These are phyloP conservation scores for Sanghuangporus baumii DNA, from an alignment of 1,284 basidiomycete species.

Conservation along the genomic window DNA sequence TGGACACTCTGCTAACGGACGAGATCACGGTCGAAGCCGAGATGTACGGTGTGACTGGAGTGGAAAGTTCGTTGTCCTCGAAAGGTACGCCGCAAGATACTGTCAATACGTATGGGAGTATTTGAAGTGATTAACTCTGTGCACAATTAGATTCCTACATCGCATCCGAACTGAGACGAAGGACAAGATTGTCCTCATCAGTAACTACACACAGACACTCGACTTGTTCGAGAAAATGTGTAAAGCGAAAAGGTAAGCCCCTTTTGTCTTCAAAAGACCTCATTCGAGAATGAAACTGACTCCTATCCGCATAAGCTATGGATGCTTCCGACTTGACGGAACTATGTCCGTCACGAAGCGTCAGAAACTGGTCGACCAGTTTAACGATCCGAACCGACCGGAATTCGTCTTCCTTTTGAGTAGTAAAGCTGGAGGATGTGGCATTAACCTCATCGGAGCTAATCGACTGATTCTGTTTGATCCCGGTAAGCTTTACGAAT, in stretches of 20 bases:
- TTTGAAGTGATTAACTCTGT: conserved; percentile 3
- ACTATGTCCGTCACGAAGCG: conserved; percentile 92
- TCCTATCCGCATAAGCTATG: conserved; percentile 56
- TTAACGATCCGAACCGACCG: conserved; percentile 93
- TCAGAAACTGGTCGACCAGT: conserved; percentile 95
- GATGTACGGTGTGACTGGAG: conserved; percentile 74
- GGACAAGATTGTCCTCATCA: conserved; percentile 98
- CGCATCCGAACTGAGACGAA: conserved; percentile 76
- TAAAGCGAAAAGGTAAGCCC: conserved; percentile 69
- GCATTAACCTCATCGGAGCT: conserved; percentile 97
- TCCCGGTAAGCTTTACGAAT: conserved; percentile 56
- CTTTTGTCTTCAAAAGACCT: background rate
- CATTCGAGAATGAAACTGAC: background rate
- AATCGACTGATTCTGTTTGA: conserved; percentile 96
- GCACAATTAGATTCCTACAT: conserved; percentile 67
- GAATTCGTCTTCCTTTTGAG: conserved; percentile 96
- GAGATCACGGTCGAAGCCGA: conserved; percentile 41
- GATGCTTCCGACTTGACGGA: conserved; percentile 89
- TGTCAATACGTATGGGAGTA: background rate
- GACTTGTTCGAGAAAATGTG: conserved; percentile 91
- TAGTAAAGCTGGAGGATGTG: conserved; percentile 96
- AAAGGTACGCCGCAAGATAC: conserved; percentile 53
- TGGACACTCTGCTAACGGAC: conserved; percentile 25
- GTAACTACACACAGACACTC: conserved; percentile 97
- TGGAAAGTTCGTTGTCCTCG: conserved; percentile 92